A percentile compares a stretch with the other conserved stretches of the same genome.
phyloP scores from a whole-genome alignment of 2,329 filamentous ascomycete species.

The Aspergillus tamarii region DNA sequence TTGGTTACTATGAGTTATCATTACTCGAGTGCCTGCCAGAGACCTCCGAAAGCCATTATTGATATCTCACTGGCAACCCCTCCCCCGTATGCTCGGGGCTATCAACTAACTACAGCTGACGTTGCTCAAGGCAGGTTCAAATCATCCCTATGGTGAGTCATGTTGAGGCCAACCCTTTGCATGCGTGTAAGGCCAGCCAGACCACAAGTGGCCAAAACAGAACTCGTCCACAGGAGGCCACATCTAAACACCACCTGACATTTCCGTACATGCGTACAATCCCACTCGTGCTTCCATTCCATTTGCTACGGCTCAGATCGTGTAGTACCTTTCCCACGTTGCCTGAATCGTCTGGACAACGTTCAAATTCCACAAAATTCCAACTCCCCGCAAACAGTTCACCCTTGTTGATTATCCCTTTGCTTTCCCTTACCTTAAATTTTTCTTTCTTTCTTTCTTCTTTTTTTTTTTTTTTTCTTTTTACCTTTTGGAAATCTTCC shows the following conservation, averaged over 20 bases:
- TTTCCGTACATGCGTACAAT: background rate
- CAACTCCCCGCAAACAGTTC: background rate
- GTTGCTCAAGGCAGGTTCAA: background rate
- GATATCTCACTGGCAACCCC: background rate
- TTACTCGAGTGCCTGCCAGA: background rate
- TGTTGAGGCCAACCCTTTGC: background rate
- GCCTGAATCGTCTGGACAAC: background rate
- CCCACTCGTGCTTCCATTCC: background rate
- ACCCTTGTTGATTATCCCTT: background rate
- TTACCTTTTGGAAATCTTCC: background rate
- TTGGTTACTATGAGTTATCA: background rate
- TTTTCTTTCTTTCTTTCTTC: background rate
- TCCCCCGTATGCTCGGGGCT: background rate
- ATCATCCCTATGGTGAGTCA: background rate
- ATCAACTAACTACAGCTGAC: background rate
- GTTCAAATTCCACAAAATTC: background rate
- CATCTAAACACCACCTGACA: background rate
- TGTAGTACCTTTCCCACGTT: background rate
- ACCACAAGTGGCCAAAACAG: background rate
- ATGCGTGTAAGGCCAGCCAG: background rate
- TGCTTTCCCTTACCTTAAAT: background rate
- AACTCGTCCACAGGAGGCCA: background rate
- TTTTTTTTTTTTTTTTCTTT: background rate
- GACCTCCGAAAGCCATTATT: background rate
- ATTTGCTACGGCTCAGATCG: background rate